phyloP scores from a whole-genome alignment of 768 basidiomycete species.

The Mrakia blollopis region DNA sequence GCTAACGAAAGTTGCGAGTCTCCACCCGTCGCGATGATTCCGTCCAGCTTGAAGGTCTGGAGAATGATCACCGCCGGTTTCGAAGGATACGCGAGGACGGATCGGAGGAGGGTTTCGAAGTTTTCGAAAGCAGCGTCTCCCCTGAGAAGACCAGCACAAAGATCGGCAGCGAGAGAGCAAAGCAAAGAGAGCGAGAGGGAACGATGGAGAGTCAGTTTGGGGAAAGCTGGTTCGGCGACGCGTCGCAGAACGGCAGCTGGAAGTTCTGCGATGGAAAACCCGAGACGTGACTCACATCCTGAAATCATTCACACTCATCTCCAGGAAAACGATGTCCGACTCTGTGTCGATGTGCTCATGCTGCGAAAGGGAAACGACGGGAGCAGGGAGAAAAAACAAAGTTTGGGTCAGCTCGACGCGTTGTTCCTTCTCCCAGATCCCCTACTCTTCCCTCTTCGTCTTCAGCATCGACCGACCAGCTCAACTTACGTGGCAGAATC shows the following conservation, averaged over 20 bases:
- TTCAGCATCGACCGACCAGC: neutral
- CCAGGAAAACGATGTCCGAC: neutral
- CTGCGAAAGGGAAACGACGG: neutral
- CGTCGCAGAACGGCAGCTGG: too few species aligned
- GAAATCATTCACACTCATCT: constrained; percentile 13
- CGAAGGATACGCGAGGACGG: constrained; percentile 6
- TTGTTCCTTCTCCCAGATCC: neutral
- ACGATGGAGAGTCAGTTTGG: neutral
- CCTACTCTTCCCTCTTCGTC: neutral
- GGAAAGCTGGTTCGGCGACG: too few species aligned
- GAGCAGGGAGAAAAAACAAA: neutral
- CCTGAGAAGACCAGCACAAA: neutral
- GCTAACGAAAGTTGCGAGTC: constrained; percentile 15
- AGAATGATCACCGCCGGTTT: constrained; percentile 10
- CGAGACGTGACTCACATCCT: neutral
- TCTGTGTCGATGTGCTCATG: constrained; percentile 14
- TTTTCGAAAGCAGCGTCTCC: constrained; percentile 16
- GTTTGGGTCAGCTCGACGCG: neutral
- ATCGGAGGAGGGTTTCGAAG: constrained; percentile 12
- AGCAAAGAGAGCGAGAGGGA: neutral
- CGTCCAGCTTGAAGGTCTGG: constrained; percentile 15
- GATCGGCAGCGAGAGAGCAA: neutral
- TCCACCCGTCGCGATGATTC: constrained; percentile 15
- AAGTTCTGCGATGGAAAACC: too few species aligned
- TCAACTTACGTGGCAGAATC: neutral